Evolutionary conservation across 192 early-diverging fungal species (phyloP).

Genomic region (Entophlyctis helioformis): DNA sequence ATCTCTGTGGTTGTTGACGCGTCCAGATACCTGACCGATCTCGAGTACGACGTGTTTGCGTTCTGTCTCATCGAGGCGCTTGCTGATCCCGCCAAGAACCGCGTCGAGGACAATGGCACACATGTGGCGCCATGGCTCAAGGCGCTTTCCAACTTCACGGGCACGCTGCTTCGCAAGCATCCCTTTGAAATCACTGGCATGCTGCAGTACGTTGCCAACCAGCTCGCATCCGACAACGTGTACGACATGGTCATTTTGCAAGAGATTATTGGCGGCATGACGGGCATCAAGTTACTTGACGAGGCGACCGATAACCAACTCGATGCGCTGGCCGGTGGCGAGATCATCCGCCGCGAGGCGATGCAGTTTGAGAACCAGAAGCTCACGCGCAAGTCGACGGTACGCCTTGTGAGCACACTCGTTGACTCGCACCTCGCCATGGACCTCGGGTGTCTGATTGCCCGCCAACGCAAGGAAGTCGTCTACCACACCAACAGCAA

Average conservation of each 20-base stretch:
- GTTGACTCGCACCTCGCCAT: slow-evolving; percentile 36
- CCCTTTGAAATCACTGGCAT: slow-evolving; percentile 51
- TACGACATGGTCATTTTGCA: slow-evolving; percentile 56
- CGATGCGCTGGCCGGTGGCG: slow-evolving; percentile 48
- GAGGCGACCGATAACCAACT: slow-evolving; percentile 50
- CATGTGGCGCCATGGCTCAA: slow-evolving; percentile 51
- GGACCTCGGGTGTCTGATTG: slow-evolving; percentile 46
- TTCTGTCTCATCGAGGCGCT: slow-evolving; percentile 60
- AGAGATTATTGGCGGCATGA: slow-evolving; percentile 60
- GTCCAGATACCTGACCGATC: slow-evolving; percentile 57
- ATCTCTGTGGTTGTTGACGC: slow-evolving; percentile 62
- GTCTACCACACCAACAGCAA: slow-evolving; percentile 15
- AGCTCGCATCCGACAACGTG: slow-evolving; percentile 38
- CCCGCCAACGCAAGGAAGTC: slow-evolving; percentile 41
- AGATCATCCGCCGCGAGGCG: slow-evolving; percentile 42
- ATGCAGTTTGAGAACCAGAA: slow-evolving; percentile 31
- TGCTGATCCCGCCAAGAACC: slow-evolving; percentile 34
- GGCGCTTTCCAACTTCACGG: slow-evolving; percentile 49
- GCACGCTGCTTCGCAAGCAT: slow-evolving; percentile 53
- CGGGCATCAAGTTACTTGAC: slow-evolving; percentile 48
- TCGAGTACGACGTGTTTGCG: slow-evolving; percentile 62
- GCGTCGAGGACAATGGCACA: slow-evolving; percentile 53
- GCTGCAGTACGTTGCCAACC: slow-evolving; percentile 52
- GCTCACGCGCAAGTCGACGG: slow-evolving; percentile 34
- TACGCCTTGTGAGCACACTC: slow-evolving; percentile 43